Evolutionary conservation across 2,329 filamentous ascomycete species (phyloP).

Genomic region (Apiospora sp.): DNA sequence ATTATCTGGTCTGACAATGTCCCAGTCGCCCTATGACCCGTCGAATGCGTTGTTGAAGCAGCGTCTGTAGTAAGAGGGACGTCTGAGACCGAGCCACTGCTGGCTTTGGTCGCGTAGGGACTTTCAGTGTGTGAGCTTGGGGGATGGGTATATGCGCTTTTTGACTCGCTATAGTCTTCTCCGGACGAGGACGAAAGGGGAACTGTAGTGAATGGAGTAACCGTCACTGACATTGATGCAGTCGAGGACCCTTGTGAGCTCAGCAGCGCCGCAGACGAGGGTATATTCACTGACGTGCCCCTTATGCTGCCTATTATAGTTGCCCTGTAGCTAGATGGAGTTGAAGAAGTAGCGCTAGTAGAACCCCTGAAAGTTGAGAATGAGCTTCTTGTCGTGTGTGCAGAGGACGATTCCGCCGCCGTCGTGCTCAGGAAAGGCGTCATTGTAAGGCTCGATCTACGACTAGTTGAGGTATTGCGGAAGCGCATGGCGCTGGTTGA

Average conservation of each 20-base stretch:
- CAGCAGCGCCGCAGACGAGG: background rate
- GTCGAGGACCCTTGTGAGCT: background rate
- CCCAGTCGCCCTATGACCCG: background rate
- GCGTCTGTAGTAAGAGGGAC: background rate
- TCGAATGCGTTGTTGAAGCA: background rate
- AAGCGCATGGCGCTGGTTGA: background rate
- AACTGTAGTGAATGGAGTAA: background rate
- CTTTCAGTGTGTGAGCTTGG: background rate
- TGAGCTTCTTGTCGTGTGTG: background rate
- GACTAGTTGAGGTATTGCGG: background rate
- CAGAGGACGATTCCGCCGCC: background rate
- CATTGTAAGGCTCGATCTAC: background rate
- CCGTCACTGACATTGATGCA: background rate
- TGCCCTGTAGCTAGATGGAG: background rate
- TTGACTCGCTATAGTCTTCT: background rate
- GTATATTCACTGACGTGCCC: background rate
- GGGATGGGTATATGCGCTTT: background rate
- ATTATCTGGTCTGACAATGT: constrained; percentile 9
- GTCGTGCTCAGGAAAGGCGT: background rate
- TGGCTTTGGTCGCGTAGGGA: background rate
- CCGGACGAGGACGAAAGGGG: background rate
- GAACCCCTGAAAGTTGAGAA: background rate
- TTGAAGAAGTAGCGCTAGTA: background rate
- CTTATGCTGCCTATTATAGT: constrained; percentile 8
- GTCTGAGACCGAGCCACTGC: background rate